These are phyloP conservation scores for Trichoderma hamatum DNA, from an alignment of 2,329 filamentous ascomycete species.

Conservation along the genomic window DNA sequence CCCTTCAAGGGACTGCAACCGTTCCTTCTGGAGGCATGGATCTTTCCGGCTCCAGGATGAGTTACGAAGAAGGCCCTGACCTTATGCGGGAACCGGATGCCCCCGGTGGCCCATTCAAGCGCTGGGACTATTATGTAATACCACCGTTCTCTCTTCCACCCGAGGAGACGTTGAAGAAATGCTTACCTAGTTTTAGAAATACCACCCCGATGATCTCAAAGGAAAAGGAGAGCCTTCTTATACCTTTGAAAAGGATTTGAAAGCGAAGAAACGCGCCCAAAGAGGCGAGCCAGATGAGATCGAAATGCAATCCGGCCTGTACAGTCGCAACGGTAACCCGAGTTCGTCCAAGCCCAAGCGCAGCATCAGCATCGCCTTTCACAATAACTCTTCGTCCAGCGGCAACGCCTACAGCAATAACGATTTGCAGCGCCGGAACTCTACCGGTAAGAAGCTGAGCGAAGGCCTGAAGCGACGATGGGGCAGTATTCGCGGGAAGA, in stretches of 20 bases:
- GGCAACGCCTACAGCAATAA: conserved; percentile 12
- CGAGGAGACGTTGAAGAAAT: background rate
- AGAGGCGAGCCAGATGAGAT: conserved; percentile 24
- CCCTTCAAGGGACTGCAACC: conserved; percentile 76
- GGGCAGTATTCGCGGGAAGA: conserved; percentile 53
- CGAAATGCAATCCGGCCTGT: conserved; percentile 21
- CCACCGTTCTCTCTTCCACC: conserved; percentile 39
- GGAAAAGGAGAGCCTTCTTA: conserved; percentile 80
- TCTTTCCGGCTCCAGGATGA: conserved; percentile 67
- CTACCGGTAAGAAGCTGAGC: conserved; percentile 49
- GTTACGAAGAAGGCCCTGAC: conserved; percentile 85
- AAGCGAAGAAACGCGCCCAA: conserved; percentile 53
- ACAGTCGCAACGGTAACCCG: background rate
- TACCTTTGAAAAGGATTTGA: conserved; percentile 68
- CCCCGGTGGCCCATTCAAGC: conserved; percentile 73
- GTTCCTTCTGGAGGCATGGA: conserved; percentile 76
- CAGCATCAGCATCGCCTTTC: conserved; percentile 47
- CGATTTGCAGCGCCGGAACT: conserved; percentile 44
- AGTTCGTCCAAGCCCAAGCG: conserved; percentile 43
- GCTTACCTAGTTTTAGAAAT: conserved; percentile 51
- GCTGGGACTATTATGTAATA: conserved; percentile 71
- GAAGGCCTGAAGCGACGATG: conserved; percentile 58
- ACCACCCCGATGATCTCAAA: conserved; percentile 76
- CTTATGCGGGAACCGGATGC: conserved; percentile 75
- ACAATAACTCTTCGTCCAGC: background rate